phyloP scores from a whole-genome alignment of 1,284 basidiomycete species.

The Tylopilus orsonianus region DNA sequence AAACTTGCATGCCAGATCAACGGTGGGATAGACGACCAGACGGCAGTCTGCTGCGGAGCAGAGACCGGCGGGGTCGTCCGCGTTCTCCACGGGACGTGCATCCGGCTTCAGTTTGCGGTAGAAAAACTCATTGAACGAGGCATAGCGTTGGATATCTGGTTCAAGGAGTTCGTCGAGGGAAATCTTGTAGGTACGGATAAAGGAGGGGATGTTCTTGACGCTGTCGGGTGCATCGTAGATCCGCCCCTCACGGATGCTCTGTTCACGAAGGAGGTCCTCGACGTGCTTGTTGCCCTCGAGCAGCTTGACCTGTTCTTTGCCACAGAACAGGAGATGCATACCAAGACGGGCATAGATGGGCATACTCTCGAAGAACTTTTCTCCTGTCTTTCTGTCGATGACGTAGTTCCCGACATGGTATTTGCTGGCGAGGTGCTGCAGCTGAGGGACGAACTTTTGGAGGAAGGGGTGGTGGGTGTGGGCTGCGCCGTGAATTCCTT shows the following conservation, averaged over 20 bases:
- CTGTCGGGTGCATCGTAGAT: conserved; percentile 56
- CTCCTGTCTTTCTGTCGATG: conserved; percentile 54
- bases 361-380: conserved; percentile 78
- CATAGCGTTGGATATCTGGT: conserved; percentile 61
- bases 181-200: conserved; percentile 73
- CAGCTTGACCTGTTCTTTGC: conserved; percentile 50
- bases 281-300: conserved; percentile 52
- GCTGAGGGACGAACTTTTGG: conserved; percentile 50
- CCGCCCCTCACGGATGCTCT: conserved; percentile 65
- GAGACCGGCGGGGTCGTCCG: conserved; percentile 52
- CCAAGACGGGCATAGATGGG: conserved; percentile 70
- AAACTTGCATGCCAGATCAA: conserved; percentile 62
- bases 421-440: conserved; percentile 50
- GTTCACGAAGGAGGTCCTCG: conserved; percentile 59
- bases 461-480: conserved; percentile 37
- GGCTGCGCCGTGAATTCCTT: conserved; percentile 44
- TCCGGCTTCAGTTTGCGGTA: conserved; percentile 60
- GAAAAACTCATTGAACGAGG: conserved; percentile 85
- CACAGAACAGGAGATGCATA: conserved; percentile 80
- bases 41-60: conserved; percentile 77
- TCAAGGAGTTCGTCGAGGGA: conserved; percentile 63
- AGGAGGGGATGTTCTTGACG: conserved; percentile 64
- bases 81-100: conserved; percentile 66
- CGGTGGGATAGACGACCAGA: conserved; percentile 64
- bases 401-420: conserved; percentile 71